Evolutionary conservation across 352 stramenopile species (phyloP), one percentile per base, ranked within the genome.

Genomic region (Salisapilia sapeloensis): DNA sequence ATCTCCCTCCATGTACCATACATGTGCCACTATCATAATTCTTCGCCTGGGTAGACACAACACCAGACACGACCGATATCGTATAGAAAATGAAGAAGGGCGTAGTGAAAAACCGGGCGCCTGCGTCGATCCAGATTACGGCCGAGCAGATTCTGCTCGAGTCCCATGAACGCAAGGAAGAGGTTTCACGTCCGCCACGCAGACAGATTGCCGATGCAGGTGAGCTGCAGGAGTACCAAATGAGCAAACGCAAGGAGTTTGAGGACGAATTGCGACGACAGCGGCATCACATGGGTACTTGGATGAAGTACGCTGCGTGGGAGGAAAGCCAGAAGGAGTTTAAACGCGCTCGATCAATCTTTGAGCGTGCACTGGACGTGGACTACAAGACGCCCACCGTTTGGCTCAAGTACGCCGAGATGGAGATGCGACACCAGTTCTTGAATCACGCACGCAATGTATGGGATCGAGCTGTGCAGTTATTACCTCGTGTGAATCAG

Each of bases 391-490:
- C 90, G 18, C 53, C 67, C 7, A 85, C 83, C 11, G 53, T 98
- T 17, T 99, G 95, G 95, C 70, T 98, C 30, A 93, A 96, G 44
- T 99, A 99, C 61, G 94, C 92, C 8, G 92, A 98, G 59, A 97
- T 99, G 61, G 96, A 99, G 60, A 98, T 99, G 86, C 67, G 90
- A 27, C 93, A 98, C 64, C 96, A 98, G 69, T 98, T 98, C 50
- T 61, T 98, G 27, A 99, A 99, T 69, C 91, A 96, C 40, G 95
- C 95, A 16, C 72, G 95, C 19, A 98, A 98, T 46, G 78, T 99
- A 1, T 93, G 76, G 75, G 80, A 95, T 44, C 78, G 90, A 24
- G 82, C 78, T 1, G 83, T 99, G 4, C 93, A 91, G 42, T 42
- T 99, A 14, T 62, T 98, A 22, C 96, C 96, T 3, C 69, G 96